Evolutionary conservation across 176 grass and related monocot genomes (phyloP), one percentile per base, ranked within the genome.

Genomic region (Pharus latifolius): DNA sequence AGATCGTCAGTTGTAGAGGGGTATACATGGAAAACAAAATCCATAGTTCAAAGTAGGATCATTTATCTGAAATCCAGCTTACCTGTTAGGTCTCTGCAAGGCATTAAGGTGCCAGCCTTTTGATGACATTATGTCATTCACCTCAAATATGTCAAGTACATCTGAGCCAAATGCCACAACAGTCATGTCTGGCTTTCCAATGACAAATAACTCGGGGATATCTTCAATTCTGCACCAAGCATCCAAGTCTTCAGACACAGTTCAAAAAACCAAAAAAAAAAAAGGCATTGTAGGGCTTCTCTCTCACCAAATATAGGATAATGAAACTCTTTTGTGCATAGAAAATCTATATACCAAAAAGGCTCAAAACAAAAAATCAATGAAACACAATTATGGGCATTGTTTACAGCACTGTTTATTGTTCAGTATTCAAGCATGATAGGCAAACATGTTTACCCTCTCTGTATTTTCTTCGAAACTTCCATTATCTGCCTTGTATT

Each of bases 31-130:
- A 55, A 73, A 60, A 63, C 55, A 63, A 22, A 16, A 40, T 0
- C 13, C 1, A 19, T 52, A 32, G 26, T 59, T 49, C 7, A 34
- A 15, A 59, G n/a, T 31, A 42, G 20, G 20, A 43, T 23, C 23
- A 17, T 27, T 1, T 10, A 3, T 5, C 12, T n/a, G 30, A 54
- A 17, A 9, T 4, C 40, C 13, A 15, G 23, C 37, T 5, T 77
- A 77, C 84, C 84, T 87, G 64, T 81, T 87, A 43, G 84, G 84
- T 32, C 72, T 75, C 90, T 98, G 94, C 49, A 98, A 60, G 56
- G 95, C 81, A 83, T 86, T 98, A 45, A 98, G 81, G 61, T 91
- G 95, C 95, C 95, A 98, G 10, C 95, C 95, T 78, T 98, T 93
- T 32, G 90, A 88, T 47, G 87, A 83, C 89, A 98, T 93, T 54